Evolutionary conservation across 148 eudicot species (phyloP), one percentile per base, ranked within the genome.

Genomic region (Camellia japonica): DNA sequence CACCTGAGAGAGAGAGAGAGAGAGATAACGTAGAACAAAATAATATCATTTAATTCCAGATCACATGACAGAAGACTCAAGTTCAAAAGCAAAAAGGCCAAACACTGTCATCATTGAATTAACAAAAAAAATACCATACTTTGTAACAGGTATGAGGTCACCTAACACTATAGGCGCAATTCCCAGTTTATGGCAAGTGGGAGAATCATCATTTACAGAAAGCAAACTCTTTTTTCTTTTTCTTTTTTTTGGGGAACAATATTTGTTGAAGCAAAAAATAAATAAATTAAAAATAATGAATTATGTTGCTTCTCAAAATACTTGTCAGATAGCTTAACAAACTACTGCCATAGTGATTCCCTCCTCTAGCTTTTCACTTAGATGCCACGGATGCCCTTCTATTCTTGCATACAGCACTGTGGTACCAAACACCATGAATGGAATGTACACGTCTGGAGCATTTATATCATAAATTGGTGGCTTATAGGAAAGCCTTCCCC

Each of bases 381-480:
- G 63, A 59, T 59, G 63, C 15, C 63, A 59, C 3, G 7, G 3
- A 59, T 59, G 63, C 19, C 63, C n/a, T 0, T 59, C 16, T 59
- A 18, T n/a, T 5, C 63, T 59, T 59, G 1, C 63, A 15, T 59
- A 51, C 3, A 52, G 13, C 30, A 11, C 3, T 51, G 18, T 20
- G 42, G 38, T 91, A 70, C 92, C 91, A 85, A 96, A 96, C 59
- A 98, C 97, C 98, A 96, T 92, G 49, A 92, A 82, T 15, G 98
- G 98, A 72, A 96, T 92, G 88, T 90, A 95, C 82, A 95, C 83
- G 81, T 96, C 97, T n/a, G 95, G 97, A 58, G 97, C 97, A 88
- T 93, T 93, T 74, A 95, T 93, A 82, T 93, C 99, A 52, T 93
- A 91, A 49, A 95, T 87, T 65, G 99, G 99, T 78, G 99, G 97